Conservation (phyloP, 73 alveolate species). For the Paraurostyla sp. region DNA sequence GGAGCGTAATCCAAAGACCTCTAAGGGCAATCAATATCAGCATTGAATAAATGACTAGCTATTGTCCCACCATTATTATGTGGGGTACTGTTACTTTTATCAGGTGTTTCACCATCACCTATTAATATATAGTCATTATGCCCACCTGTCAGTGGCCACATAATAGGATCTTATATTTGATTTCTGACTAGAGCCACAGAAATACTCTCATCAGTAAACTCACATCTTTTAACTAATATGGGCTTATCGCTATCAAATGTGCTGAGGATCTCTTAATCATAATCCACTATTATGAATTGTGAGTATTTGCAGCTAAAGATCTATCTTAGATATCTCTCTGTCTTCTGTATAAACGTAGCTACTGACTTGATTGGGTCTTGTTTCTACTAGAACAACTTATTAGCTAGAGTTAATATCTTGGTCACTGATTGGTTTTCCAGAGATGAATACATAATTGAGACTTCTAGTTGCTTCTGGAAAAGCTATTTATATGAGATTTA, state of each 20-base stretch:
- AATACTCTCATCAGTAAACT: background rate
- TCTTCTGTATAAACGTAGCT: background rate
- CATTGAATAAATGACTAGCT: background rate
- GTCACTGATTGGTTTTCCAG: conserved; percentile 45
- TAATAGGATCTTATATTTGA: conserved; percentile 7
- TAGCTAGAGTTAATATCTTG: conserved; percentile 7
- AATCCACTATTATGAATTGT: conserved; percentile 10
- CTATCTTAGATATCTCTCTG: background rate
- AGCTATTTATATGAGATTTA: background rate
- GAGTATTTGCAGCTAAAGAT: conserved; percentile 5
- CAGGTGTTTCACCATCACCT: background rate
- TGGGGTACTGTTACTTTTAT: background rate
- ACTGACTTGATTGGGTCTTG: conserved; percentile 4
- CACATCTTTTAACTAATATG: background rate
- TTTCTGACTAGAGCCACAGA: background rate
- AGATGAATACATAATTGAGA: conserved; percentile 1
- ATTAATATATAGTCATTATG: conserved; percentile 9
- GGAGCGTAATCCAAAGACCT: background rate
- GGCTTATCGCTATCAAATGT: background rate
- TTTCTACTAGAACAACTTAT: background rate
- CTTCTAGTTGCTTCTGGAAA: conserved; percentile 26
- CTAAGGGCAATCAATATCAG: background rate
- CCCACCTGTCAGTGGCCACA: conserved; percentile 52
- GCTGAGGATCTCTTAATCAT: background rate
- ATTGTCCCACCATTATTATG: no score